phyloP scores from a whole-genome alignment of 2,329 filamentous ascomycete species.

The Orbilia javanica region DNA sequence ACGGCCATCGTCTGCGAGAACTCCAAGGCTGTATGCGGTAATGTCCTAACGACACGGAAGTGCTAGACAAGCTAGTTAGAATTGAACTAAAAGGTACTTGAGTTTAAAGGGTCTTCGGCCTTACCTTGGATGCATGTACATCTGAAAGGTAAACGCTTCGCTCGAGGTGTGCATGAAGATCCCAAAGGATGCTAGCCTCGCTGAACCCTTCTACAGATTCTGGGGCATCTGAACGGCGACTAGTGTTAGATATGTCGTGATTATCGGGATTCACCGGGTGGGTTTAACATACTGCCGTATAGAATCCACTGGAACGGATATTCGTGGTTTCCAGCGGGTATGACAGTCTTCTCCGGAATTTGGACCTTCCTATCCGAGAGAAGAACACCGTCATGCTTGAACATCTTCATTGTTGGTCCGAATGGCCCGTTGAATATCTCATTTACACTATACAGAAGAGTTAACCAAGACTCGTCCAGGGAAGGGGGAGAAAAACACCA shows the following conservation, averaged over 20 bases:
- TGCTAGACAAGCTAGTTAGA: conserved; percentile 65
- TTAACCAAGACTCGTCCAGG: conserved; percentile 66
- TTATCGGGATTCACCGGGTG: conserved; percentile 64
- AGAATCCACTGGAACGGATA: conserved; percentile 82
- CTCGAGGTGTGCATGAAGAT: conserved; percentile 88
- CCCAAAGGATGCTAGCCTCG: conserved; percentile 89
- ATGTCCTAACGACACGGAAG: conserved; percentile 80
- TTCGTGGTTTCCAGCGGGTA: conserved; percentile 83
- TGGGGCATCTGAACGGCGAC: conserved; percentile 65
- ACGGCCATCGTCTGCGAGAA: conserved; percentile 91
- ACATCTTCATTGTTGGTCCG: conserved; percentile 72
- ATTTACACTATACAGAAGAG: conserved; percentile 65
- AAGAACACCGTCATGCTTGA: conserved; percentile 78
- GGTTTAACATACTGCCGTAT: conserved; percentile 72
- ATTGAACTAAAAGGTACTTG: conserved; percentile 3
- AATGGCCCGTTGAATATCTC: conserved; percentile 72
- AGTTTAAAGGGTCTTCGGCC: conserved; percentile 33
- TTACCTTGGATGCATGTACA: conserved; percentile 77
- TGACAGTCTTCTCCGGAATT: conserved; percentile 70
- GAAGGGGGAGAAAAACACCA: conserved; percentile 58
- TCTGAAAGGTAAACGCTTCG: conserved; percentile 91
- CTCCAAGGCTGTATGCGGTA: conserved; percentile 81
- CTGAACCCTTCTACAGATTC: conserved; percentile 92
- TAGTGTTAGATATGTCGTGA: conserved; percentile 14
- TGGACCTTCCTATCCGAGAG: conserved; percentile 66